Conservation (phyloP, 225 moss, liverwort and hornwort genomes). For the Sphagnum contortum region DNA sequence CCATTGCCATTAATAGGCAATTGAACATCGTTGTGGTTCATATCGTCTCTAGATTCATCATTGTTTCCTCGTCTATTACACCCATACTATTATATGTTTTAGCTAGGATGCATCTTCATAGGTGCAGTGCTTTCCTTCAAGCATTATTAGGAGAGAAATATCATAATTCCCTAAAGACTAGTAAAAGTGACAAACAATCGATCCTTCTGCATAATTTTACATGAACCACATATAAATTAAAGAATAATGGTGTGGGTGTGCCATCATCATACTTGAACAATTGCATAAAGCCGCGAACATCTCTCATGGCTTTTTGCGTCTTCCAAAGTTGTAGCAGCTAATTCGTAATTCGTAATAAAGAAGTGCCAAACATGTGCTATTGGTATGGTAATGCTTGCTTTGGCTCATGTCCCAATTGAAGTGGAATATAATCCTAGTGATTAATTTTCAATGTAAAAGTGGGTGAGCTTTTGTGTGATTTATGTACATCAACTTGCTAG, state of each 20-base stretch:
- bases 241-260: not conserved
- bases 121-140: conserved; percentile 11
- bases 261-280: conserved; percentile 18
- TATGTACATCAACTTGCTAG: no score
- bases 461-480: no score
- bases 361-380: no score
- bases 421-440: no score
- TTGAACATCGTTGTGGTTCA: conserved; percentile 10
- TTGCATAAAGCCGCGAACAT: conserved; percentile 11
- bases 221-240: not conserved
- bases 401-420: no score
- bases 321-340: conserved; percentile 27
- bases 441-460: no score
- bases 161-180: not conserved
- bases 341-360: no score
- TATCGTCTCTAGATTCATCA: conserved; percentile 4
- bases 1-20: conserved; percentile 19
- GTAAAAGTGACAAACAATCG: not conserved
- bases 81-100: conserved; percentile 11
- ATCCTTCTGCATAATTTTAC: not conserved
- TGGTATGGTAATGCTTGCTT: no score
- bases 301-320: conserved; percentile 22
- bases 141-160: conserved; percentile 19
- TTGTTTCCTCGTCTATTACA: conserved; percentile 25
- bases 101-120: conserved; percentile 12